Base-by-base conservation (phyloP, 768 basidiomycete species). In the Pisolithus marmoratus region DNA sequence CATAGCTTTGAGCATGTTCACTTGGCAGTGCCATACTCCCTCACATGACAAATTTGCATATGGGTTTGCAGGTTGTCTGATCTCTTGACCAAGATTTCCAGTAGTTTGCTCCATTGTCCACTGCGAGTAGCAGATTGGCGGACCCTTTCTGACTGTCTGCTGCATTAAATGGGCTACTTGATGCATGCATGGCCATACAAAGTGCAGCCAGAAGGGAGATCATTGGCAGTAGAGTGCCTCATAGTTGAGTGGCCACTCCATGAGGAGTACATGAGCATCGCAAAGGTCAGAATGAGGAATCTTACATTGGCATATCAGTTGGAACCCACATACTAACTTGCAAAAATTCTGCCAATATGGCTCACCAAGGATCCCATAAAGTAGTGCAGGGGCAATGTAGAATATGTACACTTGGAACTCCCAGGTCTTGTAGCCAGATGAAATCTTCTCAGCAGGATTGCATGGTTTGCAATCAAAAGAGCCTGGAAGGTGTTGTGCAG, bases 191-290 rank as follows among this genome's bases (percentile, higher is more conserved):
- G 58, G 70, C 3, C 57, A 51, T 9, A 63, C 51, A 45, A 72
- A 62, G 43, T 36, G 6, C 57, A 60, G 23, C 61, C 58, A 46
- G 53, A 56, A n/a, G n/a, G n/a, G n/a, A n/a, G n/a, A n/a, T n/a
- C n/a, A n/a, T n/a, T n/a, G n/a, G n/a, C n/a, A n/a, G 49, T 69
- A 72, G 2, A 69, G 38, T 4, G 20, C 17, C 49, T 72, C 67
- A 49, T 60, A 70, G 8, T 66, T 68, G 3, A 51, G 46, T 11
- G 56, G 46, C 50, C 64, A 70, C 22, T 67, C 48, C 24, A 44
- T 41, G 4, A 67, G 49, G 3, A 54, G 27, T 3, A 26, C 5
- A 23, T 61, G 50, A 0, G 59, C 62, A 36, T 50, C 20, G 1
- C 9, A 15, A n/a, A 66, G 34, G 14, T 66, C 53, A 8, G n/a